Base-by-base conservation (phyloP, 2,329 filamentous ascomycete species). In the Colletotrichum sojae region DNA sequence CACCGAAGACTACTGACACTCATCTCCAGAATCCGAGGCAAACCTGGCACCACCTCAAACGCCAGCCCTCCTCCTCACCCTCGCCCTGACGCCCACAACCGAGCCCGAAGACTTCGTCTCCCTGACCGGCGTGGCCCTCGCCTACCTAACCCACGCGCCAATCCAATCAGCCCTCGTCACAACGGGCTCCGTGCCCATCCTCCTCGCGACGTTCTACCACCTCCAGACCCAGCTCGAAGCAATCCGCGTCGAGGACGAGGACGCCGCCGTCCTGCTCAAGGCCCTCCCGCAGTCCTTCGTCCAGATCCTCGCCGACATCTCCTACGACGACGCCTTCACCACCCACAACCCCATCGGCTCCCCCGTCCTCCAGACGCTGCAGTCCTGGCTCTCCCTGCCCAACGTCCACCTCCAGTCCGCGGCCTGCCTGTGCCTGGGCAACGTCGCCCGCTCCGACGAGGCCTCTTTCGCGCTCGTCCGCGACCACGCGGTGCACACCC, bases 391-490 rank as follows among this genome's bases (percentile, higher is more conserved):
- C 16, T 56, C 63, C 16, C 76, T 74, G 71, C 75, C 73, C 69
- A 77, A 85, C 69, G 70, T 78, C 0, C 79, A 82, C 53, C 82
- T 91, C 3, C 86, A 86, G 75, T 82, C 86, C 2, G 87, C 87
- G 5, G 89, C 87, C 1, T 91, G 89, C 71, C 83, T 91, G 4
- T 83, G 86, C 16, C 80, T 91, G 2, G 89, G 89, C 43, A 91
- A 91, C 74, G 77, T 91, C 45, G 86, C 87, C 6, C 86, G 89
- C 46, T 89, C 85, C 2, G 89, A 91, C 72, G 83, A 82, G 49
- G 78, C 83, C 3, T 88, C 87, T 67, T 78, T 78, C 10, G 78
- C 83, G 43, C 83, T 91, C 43, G 84, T 91, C 1, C 76, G 81
- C 10, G 76, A 69, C 3, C 75, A 82, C 20, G 66, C 80, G 1